phyloP scores from a whole-genome alignment of 768 basidiomycete species.

The Pleurotus tuber-regium region DNA sequence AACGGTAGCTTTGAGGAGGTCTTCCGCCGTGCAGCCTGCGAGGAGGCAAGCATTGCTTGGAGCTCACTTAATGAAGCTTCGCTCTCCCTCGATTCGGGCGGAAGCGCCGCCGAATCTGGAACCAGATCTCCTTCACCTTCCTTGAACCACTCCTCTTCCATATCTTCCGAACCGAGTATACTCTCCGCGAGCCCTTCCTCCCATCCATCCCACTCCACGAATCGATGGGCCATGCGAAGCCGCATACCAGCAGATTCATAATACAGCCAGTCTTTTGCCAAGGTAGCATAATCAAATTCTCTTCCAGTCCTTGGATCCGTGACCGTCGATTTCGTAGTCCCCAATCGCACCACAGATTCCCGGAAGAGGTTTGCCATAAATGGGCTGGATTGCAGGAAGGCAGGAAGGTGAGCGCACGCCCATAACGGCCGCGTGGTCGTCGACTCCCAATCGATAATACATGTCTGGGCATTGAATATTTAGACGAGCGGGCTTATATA shows the following conservation, averaged over 20 bases:
- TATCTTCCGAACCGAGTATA: conserved; percentile 70
- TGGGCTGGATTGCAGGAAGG: conserved; percentile 75
- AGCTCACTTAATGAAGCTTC: conserved; percentile 4
- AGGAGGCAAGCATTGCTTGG: background rate
- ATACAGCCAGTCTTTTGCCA: conserved; percentile 71
- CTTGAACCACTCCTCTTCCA: conserved; percentile 71
- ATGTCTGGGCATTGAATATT: conserved; percentile 50
- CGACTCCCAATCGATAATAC: conserved; percentile 89
- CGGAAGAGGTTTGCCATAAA: conserved; percentile 74
- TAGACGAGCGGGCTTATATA: conserved; percentile 13
- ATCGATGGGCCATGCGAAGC: conserved; percentile 75
- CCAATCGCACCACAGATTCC: conserved; percentile 54
- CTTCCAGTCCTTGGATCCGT: conserved; percentile 13
- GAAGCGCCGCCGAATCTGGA: conserved; percentile 10
- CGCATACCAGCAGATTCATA: conserved; percentile 65
- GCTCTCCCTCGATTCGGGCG: conserved; percentile 2
- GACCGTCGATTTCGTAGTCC: conserved; percentile 22
- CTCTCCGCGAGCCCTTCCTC: conserved; percentile 79
- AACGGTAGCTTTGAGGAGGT: conserved; percentile 48
- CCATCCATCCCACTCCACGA: conserved; percentile 89
- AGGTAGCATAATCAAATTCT: conserved; percentile 32
- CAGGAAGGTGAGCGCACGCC: conserved; percentile 80
- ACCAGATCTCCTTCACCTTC: conserved; percentile 25
- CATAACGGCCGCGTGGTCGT: conserved; percentile 86
- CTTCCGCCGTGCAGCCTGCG: conserved; percentile 22